phyloP scores from a whole-genome alignment of 2,329 filamentous ascomycete species.

The Xylaria sp. region DNA sequence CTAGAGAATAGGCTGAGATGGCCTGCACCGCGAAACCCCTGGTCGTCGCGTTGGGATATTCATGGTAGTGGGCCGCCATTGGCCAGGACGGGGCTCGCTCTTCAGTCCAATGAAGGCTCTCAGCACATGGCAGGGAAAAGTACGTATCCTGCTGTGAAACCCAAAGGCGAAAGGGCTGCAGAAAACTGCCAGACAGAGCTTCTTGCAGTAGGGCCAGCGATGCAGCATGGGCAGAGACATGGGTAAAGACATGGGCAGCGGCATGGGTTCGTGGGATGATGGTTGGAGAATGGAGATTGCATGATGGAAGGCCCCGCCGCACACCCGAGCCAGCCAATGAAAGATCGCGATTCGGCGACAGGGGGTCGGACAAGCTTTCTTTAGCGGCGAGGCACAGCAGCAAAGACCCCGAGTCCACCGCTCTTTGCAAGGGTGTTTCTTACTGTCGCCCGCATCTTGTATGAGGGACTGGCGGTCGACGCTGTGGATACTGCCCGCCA shows the following conservation, averaged over 20 bases:
- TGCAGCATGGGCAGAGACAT: conserved; percentile 1
- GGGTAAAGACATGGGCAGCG: neutral
- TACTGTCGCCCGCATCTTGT: conserved; percentile 35
- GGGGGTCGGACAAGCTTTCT: conserved; percentile 31
- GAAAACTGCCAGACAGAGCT: conserved; percentile 22
- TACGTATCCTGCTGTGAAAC: conserved; percentile 22
- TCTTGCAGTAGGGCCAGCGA: neutral
- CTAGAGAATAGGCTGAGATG: neutral
- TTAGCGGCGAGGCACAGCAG: conserved; percentile 25
- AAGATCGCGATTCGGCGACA: neutral
- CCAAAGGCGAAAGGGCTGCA: conserved; percentile 27
- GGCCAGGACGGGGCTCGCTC: conserved; percentile 20
- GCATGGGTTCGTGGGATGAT: conserved; percentile 6
- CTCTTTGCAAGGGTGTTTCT: conserved; percentile 41
- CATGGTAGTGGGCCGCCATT: neutral
- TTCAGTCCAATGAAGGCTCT: conserved; percentile 16
- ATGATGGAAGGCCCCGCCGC: conserved; percentile 9
- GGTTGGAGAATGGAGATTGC: conserved; percentile 18
- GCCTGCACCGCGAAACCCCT: conserved; percentile 4
- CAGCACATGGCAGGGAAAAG: conserved; percentile 12
- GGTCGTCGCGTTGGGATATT: neutral
- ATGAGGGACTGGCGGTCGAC: conserved; percentile 42
- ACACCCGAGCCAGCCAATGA: conserved; percentile 10
- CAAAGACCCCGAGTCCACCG: conserved; percentile 39
- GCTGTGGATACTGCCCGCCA: conserved; percentile 25